Conservation (phyloP, 306 rosid species). For the Nissolia schottii region DNA sequence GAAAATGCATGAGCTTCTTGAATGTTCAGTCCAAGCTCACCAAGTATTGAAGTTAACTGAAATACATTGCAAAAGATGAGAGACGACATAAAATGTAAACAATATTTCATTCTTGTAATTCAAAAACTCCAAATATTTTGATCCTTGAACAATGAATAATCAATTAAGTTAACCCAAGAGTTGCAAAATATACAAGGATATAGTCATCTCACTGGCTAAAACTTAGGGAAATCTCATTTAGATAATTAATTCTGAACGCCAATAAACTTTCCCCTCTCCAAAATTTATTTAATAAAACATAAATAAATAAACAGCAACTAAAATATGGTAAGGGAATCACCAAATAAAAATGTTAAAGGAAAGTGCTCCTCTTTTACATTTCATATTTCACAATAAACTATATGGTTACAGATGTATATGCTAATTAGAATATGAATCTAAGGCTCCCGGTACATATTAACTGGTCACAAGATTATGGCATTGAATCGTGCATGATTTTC, state of each 20-base stretch:
- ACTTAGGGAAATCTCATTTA: background rate
- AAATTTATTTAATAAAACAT: too few species aligned
- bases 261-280: background rate
- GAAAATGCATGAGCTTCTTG: slow-evolving; percentile 99
- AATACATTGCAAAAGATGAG: slow-evolving; percentile 31
- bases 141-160: background rate
- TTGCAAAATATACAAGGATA: slow-evolving; percentile 10
- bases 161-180: background rate
- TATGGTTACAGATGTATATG: background rate
- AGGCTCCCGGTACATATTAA: background rate
- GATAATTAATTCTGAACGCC: background rate
- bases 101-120: background rate
- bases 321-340: background rate
- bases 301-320: background rate
- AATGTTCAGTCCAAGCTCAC: slow-evolving; percentile 92
- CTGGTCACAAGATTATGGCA: background rate
- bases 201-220: background rate
- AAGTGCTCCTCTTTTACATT: background rate
- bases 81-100: slow-evolving; percentile 7
- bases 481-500: background rate
- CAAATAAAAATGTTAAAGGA: background rate
- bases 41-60: slow-evolving; percentile 86
- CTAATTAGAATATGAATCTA: background rate
- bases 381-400: slow-evolving; percentile 14
- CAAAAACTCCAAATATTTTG: background rate